Percentiles rank a stretch among this genome's conserved stretches.
These are phyloP conservation scores for Colletotrichum sp. DNA, from an alignment of 2,329 filamentous ascomycete species.

Conservation along the genomic window DNA sequence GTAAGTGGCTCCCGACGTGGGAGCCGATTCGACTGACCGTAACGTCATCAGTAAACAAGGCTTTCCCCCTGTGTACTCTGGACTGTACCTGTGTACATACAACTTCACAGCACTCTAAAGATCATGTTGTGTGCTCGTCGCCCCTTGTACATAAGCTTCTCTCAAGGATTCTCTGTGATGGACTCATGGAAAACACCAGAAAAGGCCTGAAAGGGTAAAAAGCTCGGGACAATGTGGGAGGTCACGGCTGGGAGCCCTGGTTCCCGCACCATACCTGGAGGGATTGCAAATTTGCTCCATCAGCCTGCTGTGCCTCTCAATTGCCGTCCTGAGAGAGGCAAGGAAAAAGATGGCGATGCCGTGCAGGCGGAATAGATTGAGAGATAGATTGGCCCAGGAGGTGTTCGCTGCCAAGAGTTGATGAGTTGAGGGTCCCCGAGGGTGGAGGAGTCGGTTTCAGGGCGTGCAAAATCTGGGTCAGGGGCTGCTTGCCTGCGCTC, in stretches of 20 bases:
- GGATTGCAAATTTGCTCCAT: background rate
- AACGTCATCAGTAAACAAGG: background rate
- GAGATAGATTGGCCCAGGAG: background rate
- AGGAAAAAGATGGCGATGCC: background rate
- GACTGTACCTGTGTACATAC: background rate
- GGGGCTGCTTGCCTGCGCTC: background rate
- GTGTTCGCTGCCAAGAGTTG: background rate
- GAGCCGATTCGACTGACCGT: background rate
- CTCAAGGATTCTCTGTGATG: background rate
- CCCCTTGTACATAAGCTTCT: background rate
- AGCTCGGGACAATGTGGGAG: background rate
- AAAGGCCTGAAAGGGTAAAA: background rate
- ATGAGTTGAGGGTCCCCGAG: background rate
- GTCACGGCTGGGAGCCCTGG: background rate
- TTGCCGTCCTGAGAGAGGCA: background rate
- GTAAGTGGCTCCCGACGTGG: background rate
- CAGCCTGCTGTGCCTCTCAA: background rate
- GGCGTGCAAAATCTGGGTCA: background rate
- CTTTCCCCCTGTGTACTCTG: background rate
- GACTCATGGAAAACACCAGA: background rate
- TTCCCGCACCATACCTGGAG: background rate
- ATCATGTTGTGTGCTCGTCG: background rate
- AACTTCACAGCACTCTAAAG: background rate
- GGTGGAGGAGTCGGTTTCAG: slow-evolving; percentile 12
- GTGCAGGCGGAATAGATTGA: background rate